Conservation (phyloP, 345 rosid genomes). For the Linum trigynum region DNA sequence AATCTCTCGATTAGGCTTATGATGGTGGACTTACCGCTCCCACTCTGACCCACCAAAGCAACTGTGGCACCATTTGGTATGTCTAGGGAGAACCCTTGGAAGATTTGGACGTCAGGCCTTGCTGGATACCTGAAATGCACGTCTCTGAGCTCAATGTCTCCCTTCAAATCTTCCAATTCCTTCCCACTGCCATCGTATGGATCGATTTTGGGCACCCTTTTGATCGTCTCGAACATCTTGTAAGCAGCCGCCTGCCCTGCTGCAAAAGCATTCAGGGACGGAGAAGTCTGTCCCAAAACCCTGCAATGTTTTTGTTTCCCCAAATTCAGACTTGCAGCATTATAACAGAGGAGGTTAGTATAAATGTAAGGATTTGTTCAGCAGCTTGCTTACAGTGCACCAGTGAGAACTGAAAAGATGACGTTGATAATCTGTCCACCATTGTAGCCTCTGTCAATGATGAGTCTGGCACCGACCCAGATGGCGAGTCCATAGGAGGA, state of each 20-base stretch:
- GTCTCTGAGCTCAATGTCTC: constrained; percentile 51
- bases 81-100: constrained; percentile 47
- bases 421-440: constrained; percentile 72
- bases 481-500: constrained; percentile 50
- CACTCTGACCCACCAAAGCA: constrained; percentile 71
- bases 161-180: constrained; percentile 35
- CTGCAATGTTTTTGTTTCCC: constrained; percentile 13
- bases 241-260: constrained; percentile 62
- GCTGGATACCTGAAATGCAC: constrained; percentile 62
- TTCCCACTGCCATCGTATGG: constrained; percentile 37
- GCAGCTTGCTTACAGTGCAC: constrained; percentile 56
- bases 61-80: constrained; percentile 49
- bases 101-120: constrained; percentile 57
- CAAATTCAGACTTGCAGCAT: not conserved
- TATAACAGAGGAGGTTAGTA: no score
- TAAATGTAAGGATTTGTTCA: no score
- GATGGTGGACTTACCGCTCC: constrained; percentile 71
- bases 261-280: constrained; percentile 53
- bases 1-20: constrained; percentile 58
- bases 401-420: constrained; percentile 52
- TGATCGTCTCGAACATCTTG: constrained; percentile 65
- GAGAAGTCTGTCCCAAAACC: constrained; percentile 61
- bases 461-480: constrained; percentile 67
- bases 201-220: constrained; percentile 44
- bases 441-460: constrained; percentile 50